Evolutionary conservation across 805 yeast genomes (phyloP).

Genomic region (Grigorovia yakushimaensis): DNA sequence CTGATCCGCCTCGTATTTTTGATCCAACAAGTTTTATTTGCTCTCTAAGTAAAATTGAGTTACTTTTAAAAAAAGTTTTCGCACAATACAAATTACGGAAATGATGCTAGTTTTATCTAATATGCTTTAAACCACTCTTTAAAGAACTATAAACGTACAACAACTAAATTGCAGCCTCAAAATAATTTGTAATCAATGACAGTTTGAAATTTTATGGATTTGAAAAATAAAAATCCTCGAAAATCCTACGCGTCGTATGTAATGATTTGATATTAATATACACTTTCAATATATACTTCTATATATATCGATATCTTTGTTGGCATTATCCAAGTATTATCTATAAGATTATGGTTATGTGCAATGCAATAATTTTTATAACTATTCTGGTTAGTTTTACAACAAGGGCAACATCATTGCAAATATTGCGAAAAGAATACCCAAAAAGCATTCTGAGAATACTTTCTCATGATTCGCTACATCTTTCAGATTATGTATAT

Average conservation of each 20-base stretch:
- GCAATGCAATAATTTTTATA: background rate
- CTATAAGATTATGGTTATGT: background rate
- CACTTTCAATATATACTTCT: background rate
- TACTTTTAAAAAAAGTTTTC: too few relatives aligned
- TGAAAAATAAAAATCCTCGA: background rate
- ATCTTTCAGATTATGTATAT: background rate
- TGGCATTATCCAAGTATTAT: too few relatives aligned
- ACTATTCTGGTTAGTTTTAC: background rate
- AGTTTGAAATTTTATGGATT: background rate
- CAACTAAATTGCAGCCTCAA: background rate
- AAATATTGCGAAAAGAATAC: background rate
- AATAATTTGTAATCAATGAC: background rate
- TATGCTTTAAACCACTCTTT: background rate
- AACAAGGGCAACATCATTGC: background rate
- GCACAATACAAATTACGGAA: background rate
- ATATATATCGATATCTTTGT: too few relatives aligned
- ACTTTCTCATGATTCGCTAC: background rate
- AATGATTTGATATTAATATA: background rate
- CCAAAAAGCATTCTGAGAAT: background rate
- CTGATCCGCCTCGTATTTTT: background rate
- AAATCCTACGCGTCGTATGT: background rate
- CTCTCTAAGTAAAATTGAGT: too few relatives aligned
- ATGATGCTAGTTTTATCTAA: background rate
- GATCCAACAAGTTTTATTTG: background rate
- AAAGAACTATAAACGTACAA: background rate